Evolutionary conservation across 768 basidiomycete species (phyloP).

Genomic region (Amanita molliuscula): DNA sequence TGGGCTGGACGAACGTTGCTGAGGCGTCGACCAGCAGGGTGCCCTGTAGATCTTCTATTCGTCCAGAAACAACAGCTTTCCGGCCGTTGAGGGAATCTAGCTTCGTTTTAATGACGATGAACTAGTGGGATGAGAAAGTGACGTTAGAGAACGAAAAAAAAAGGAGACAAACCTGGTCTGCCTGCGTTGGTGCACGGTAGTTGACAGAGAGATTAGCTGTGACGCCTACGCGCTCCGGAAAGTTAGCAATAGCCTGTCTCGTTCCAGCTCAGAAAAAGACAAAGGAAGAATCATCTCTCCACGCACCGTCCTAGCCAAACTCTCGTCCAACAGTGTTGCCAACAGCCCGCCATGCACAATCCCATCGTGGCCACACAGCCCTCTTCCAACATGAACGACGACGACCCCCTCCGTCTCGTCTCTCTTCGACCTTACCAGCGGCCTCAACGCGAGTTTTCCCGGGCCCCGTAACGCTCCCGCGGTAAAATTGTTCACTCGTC

Average conservation of each 20-base stretch:
- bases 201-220: slow-evolving; percentile 78
- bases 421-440: slow-evolving; percentile 59
- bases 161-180: slow-evolving; percentile 59
- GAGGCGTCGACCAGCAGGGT: slow-evolving; percentile 72
- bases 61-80: slow-evolving; percentile 62
- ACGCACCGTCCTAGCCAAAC: slow-evolving; percentile 63
- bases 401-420: slow-evolving; percentile 70
- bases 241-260: slow-evolving; percentile 68
- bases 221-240: slow-evolving; percentile 87
- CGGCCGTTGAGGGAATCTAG: slow-evolving; percentile 65
- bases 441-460: slow-evolving; percentile 72
- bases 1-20: slow-evolving; percentile 81
- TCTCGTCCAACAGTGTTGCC: slow-evolving; percentile 86
- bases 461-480: slow-evolving; percentile 83
- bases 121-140: slow-evolving; percentile 31
- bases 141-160: background rate
- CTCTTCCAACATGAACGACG: slow-evolving; percentile 76
- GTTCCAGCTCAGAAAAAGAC: background rate
- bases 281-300: background rate
- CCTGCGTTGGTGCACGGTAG: slow-evolving; percentile 82
- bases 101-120: slow-evolving; percentile 69
- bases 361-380: slow-evolving; percentile 88
- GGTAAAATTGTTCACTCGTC: slow-evolving; percentile 74
- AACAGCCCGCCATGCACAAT: slow-evolving; percentile 91
- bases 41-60: slow-evolving; percentile 75